Base-by-base conservation (phyloP, 2,329 filamentous ascomycete species). In the Metarhizium robertsii region DNA sequence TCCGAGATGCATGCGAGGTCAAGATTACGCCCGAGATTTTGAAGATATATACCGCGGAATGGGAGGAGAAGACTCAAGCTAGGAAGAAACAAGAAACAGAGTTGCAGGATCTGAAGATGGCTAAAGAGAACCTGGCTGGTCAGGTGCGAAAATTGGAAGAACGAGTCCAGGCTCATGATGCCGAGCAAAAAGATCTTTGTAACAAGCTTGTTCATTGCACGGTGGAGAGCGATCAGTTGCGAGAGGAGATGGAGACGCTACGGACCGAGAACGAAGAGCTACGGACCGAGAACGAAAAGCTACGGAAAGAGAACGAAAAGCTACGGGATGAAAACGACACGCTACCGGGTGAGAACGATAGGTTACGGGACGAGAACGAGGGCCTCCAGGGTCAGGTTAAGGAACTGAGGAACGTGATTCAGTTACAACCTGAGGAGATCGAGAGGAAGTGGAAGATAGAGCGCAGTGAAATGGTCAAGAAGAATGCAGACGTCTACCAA, bases 401-500 rank as follows among this genome's bases (percentile, higher is more conserved):
- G 55, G 92, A 96, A 71, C 77, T 99, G 57, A 86, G 89, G 65
- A 82, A 84, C 50, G 86, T 97, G 42, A 91, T 97, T 34, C 89
- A 96, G 67, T 87, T 85, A 63, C 94, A 97, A 71, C 91, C 92
- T 0, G 84, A 84, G 46, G 91, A 97, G 69, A 85, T 97, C 5
- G 94, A 99, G 69, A 81, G 83, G 57, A 81, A 84, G 53, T 83
- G 96, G 72, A 84, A 88, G 68, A 80, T 81, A 11, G 92, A 97
- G 71, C 92, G 95, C 73, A 92, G 96, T 55, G 83, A 88, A 53
- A 84, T 97, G 64, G 94, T 97, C 87, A 85, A 90, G 70, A 84
- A 91, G 58, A 97, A 97, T 67, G 82, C 88, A 59, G 90, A 95
- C 65, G 92, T 97, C 7, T 92, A 97, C 66, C 91, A 95, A 63